Conservation (phyloP, 2,329 filamentous ascomycete genomes). For the Aspergillus cejpii region DNA sequence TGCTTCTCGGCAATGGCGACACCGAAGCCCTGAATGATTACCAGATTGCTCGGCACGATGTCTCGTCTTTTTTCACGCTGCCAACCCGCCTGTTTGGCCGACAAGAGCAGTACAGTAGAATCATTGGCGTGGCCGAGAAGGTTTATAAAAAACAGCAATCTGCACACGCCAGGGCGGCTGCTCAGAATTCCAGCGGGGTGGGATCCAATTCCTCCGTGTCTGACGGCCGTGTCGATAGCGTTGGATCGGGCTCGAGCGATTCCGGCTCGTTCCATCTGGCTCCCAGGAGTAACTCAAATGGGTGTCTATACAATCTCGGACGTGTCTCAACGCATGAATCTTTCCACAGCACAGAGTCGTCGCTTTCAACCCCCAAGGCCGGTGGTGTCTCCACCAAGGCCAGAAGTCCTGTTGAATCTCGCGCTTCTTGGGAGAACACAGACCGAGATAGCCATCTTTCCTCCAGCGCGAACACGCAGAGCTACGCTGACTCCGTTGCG, state of each 20-base stretch:
- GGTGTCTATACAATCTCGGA: conserved; percentile 23
- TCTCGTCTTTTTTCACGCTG: conserved; percentile 86
- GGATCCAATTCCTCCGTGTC: conserved; percentile 51
- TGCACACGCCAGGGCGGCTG: conserved; percentile 26
- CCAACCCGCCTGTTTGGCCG: conserved; percentile 77
- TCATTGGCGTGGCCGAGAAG: conserved; percentile 69
- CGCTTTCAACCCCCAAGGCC: conserved; percentile 28
- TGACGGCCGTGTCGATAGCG: conserved; percentile 44
- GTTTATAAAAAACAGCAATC: conserved; percentile 59
- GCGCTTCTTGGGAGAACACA: conserved; percentile 29
- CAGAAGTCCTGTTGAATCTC: conserved; percentile 36
- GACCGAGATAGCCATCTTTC: conserved; percentile 38
- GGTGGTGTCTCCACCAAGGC: conserved; percentile 22
- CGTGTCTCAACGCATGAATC: conserved; percentile 33
- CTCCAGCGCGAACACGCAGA: conserved; percentile 23
- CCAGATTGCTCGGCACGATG: conserved; percentile 72
- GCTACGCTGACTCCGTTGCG: conserved; percentile 28
- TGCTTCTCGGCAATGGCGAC: conserved; percentile 69
- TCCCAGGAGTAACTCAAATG: conserved; percentile 36
- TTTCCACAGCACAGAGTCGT: conserved; percentile 30
- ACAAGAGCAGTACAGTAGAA: conserved; percentile 60
- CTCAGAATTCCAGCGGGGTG: conserved; percentile 38
- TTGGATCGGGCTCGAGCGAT: conserved; percentile 51
- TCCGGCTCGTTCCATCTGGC: conserved; percentile 43
- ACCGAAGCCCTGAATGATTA: conserved; percentile 63